Base-by-base conservation (phyloP, 352 stramenopile genomes). In the Phytophthora boehmeriae region DNA sequence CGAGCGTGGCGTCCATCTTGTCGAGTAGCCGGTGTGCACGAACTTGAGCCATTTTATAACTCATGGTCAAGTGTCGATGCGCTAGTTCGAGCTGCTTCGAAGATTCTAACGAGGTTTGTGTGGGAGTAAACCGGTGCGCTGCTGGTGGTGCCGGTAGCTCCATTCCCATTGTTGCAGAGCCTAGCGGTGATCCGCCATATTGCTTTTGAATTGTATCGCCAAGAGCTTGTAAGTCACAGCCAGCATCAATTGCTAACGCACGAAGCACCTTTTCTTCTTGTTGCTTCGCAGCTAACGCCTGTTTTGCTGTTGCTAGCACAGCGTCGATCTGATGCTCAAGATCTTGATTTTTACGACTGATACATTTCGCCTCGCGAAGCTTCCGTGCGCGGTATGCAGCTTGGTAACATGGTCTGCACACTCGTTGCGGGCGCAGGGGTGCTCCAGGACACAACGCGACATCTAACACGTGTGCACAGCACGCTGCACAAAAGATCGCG, bases 61-160 rank as follows among this genome's bases (percentile, higher is more conserved):
- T 82, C 81, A 93, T 90, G 11, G 78, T 66, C 11, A 93, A 73
- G 54, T 91, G 81, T 6, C 84, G 73, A 35, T 93, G 66, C 16
- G 84, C 84, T 10, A 89, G 56, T 4, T 52, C 58, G 34, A 93
- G 74, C 47, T 93, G 84, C 0, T 86, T 83, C 10, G 78, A 78
- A 5, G 78, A 78, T 59, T 93, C 81, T 14, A 88, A 65, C 3
- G 76, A 86, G 8, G 75, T 80, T n/a, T 80, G 63, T 0, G 58
- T 44, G 4, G 81, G 76, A n/a, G 76, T 39, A 51, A 90, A 93
- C 34, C 85, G 82, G 54, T 91, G 80, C 1, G 84, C 76, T 41
- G 64, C 58, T 6, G 82, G 78, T 1, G 84, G 81, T 6, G 68
- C 63, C 11, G 71, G 75, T 5, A 91, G 70, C 5, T 83, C 78